Evolutionary conservation across 1,284 basidiomycete species (phyloP), one percentile per base, ranked within the genome.

Genomic region (Apiotrichum gracile): DNA sequence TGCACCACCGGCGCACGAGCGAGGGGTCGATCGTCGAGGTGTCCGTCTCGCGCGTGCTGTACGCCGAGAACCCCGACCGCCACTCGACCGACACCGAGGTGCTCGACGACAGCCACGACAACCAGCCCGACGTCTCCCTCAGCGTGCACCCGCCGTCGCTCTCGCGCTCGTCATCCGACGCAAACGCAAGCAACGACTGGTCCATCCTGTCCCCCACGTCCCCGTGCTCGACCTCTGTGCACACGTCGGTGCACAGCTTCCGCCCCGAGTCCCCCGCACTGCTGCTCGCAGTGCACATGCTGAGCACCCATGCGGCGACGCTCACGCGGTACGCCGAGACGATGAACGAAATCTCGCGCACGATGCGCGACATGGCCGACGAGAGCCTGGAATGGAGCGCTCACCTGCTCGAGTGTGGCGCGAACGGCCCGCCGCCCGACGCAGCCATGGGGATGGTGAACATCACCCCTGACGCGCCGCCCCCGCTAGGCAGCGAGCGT

Each of bases 351-450:
- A 47, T 55, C 7, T 55, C 60, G 38, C 59, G 61, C 26, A 55
- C 55, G 9, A 62, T 70, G 58, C 41, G 51, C 6, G 56, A 51
- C 8, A 60, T 68, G 57, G 67, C 67, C 1, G 42, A 52, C 34
- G 64, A 66, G 51, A 61, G 59, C 29, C 39, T 66, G 16, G 63
- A 67, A 10, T 68, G 65, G 68, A 61, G 65, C 13, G 52, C 56
- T 1, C 34, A 61, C 3, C 42, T 69, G 25, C 58, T 64, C 46
- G 52, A 37, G 12, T 5, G 14, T 4, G n/a, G 19, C 27, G 27
- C 3, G 16, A 10, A 26, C 38, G 5, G 6, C 22, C 14, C 37
- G 37, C 22, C 29, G 41, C 17, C 8, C 42, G 40, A 50, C 39
- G 27, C n/a, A 22, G 40, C 35, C 33, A 16, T 38, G 14, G 26